A percentile compares a stretch with the other conserved stretches of the same genome.
These are phyloP conservation scores for Boechera retrofracta DNA, from an alignment of 345 rosid species.

Conservation along the genomic window DNA sequence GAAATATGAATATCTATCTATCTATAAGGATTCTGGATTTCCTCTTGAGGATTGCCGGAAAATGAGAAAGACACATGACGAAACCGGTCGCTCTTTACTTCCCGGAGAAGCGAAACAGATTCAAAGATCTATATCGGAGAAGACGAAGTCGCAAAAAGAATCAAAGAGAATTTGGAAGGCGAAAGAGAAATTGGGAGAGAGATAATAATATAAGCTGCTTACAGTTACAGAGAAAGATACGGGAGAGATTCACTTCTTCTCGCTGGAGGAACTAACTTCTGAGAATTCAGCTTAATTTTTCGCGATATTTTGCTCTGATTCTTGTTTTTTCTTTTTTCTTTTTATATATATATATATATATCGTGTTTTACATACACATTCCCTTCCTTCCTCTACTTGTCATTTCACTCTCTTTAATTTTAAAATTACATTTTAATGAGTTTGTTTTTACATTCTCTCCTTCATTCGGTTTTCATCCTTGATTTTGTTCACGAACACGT, in stretches of 20 bases:
- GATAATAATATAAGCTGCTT: neutral
- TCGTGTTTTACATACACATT: neutral
- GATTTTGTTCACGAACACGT: no score
- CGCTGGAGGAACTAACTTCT: slow-evolving; percentile 17
- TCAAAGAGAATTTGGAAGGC: neutral
- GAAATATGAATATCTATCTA: no score
- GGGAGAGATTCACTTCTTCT: slow-evolving; percentile 30
- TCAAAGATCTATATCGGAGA: neutral
- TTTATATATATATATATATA: neutral
- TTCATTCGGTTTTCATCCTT: neutral
- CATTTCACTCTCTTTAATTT: neutral
- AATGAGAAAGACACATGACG: slow-evolving; percentile 5
- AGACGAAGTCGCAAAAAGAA: neutral
- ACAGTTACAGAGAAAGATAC: neutral
- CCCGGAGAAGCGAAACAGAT: neutral
- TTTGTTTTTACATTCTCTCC: neutral
- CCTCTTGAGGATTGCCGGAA: slow-evolving; percentile 7
- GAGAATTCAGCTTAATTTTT: slow-evolving; percentile 9
- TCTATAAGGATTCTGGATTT: neutral
- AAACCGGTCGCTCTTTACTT: neutral
- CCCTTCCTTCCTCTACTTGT: neutral
- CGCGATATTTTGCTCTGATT: slow-evolving; percentile 26
- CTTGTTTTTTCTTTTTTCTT: neutral
- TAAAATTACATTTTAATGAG: no score
- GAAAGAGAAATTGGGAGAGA: neutral